Base-by-base conservation (phyloP, 495 filamentous ascomycete species). In the Xylaria grammica region DNA sequence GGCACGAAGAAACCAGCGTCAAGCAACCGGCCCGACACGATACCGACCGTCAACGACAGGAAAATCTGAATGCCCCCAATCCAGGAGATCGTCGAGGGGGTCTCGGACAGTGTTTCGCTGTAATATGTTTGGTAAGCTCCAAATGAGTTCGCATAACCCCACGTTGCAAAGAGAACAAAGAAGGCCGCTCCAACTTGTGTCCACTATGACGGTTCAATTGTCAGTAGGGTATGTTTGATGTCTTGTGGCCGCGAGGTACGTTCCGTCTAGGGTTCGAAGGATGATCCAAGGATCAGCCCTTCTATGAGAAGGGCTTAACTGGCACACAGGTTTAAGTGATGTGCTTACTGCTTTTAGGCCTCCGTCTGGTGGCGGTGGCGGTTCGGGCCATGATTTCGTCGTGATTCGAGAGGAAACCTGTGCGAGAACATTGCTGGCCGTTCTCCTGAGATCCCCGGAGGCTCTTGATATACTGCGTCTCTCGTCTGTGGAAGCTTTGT, bases 51-150 rank as follows among this genome's bases (percentile, higher is more conserved):
- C 69, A 87, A 79, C 44, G 84, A 74, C 1, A 85, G 74, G 69
- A 84, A 85, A 50, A 85, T 75, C 65, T 86, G 83, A 10, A 87
- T 68, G 0, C 79, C 80, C n/a, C 86, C 86, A 22, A 89, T 85
- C 87, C 87, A 89, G 15, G 84, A 84, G 19, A 88, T 84, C 24
- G 75, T 72, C 1, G 79, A 82, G 9, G 84, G 78, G 0, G 78
- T 51, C 9, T 75, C 67, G 10, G 76, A 62, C 9, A 85, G 69
- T 4, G 72, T 74, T 5, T 81, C 68, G 0, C 82, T 82, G 68
- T 93, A 93, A 75, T 91, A 91, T 1, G 84, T 81, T 68, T 93
- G 91, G 66, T 91, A 93, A 8, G 89, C 83, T 7, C 91, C 90
- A 67, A 91, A 93, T 45, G 84, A 85, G 65, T 89, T 88, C 64